Evolutionary conservation across 495 filamentous ascomycete genomes (phyloP), one percentile per base, ranked within the genome.

Genomic region (Penicillium ochrochloron): DNA sequence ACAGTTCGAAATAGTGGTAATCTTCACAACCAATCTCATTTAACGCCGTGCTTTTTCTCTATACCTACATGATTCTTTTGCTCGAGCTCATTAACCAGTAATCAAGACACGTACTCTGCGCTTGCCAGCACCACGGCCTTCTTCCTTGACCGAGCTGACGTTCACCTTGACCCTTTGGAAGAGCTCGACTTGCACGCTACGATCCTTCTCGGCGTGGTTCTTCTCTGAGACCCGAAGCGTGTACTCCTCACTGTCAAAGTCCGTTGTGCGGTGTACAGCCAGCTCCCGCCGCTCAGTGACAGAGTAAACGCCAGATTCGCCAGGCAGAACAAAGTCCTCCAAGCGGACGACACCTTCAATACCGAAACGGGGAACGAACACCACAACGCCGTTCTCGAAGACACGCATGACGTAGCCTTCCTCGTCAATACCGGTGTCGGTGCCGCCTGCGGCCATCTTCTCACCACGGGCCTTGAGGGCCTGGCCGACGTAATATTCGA

Each of bases 401-500:
- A 99, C 90, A 75, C 91, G 91, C 90, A 99, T 97, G 25, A 97
- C 88, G 73, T 96, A 98, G 4, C 91, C 95, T 58, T 97, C 93
- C 76, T 97, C 94, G 59, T 90, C 87, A 15, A 91, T 78, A 10
- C 77, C 77, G 1, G 65, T 66, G 53, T 81, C 75, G 11, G 74
- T 73, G 15, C 75, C 76, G 48, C 72, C 66, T 23, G 65, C 68
- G n/a, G 76, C 69, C 63, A 81, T 64, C 71, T 78, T 81, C 69
- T 84, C 82, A 11, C 92, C 86, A 42, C 89, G 87, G 15, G 92
- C 92, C 76, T 95, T 95, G 37, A 98, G 86, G 3, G 94, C 92
- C 76, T 98, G 95, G 0, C 95, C 95, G 9, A 99, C 95, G 73
- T 98, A 98, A 76, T 97, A 99, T 67, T 97, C 93, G 62, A 98